phyloP scores from a whole-genome alignment of 352 stramenopile genomes.

The Aphanomyces stellatus region DNA sequence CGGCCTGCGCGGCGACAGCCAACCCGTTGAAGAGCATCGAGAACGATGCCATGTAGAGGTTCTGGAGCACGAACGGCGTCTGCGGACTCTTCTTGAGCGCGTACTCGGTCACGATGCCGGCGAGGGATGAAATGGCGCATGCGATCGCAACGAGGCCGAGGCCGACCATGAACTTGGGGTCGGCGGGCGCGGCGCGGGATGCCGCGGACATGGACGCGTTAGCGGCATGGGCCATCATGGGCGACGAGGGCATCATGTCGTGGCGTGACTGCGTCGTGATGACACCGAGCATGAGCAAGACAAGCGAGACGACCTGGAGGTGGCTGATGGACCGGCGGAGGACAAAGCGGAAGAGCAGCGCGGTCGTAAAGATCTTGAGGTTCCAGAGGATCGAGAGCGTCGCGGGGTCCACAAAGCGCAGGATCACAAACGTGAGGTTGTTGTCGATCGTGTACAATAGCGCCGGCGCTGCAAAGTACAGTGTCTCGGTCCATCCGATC shows the following conservation, averaged over 20 bases:
- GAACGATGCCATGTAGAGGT: constrained; percentile 72
- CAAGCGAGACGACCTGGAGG: constrained; percentile 65
- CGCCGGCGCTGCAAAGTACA: constrained; percentile 76
- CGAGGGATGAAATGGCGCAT: constrained; percentile 71
- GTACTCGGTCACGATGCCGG: constrained; percentile 80
- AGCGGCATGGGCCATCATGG: constrained; percentile 5
- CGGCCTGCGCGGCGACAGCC: constrained; percentile 37
- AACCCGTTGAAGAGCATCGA: constrained; percentile 75
- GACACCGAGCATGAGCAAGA: constrained; percentile 64
- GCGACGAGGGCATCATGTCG: constrained; percentile 29
- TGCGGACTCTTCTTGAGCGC: constrained; percentile 68
- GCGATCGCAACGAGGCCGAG: constrained; percentile 61
- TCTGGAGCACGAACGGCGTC: constrained; percentile 66
- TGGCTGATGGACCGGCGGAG: constrained; percentile 61
- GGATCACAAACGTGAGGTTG: constrained; percentile 83
- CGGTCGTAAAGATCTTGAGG: constrained; percentile 81
- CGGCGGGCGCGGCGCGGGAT: neutral
- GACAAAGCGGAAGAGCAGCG: constrained; percentile 75
- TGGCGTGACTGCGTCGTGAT: constrained; percentile 75
- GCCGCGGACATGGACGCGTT: neutral
- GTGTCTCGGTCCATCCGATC: constrained; percentile 42
- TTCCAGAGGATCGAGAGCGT: constrained; percentile 85
- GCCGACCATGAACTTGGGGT: constrained; percentile 32
- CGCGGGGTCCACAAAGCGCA: constrained; percentile 76
- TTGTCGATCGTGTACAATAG: constrained; percentile 84